These are phyloP conservation scores for Tubosaeta sp. DNA, from an alignment of 768 basidiomycete species.

Conservation along the genomic window DNA sequence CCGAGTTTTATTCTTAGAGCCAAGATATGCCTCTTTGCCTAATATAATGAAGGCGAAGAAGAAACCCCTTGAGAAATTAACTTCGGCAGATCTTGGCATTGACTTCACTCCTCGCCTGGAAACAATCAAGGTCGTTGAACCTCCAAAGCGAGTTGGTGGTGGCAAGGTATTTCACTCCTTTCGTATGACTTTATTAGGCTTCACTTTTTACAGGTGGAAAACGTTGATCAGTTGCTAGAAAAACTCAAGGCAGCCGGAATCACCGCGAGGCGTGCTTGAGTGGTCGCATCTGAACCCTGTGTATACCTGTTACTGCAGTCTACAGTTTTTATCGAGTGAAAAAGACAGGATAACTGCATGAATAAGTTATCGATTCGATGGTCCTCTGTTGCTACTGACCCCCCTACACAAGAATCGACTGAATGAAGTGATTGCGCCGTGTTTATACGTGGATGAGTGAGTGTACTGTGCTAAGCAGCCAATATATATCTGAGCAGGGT, in stretches of 20 bases:
- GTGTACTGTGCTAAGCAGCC: conserved; percentile 14
- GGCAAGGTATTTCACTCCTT: conserved; percentile 58
- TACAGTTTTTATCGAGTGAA: neutral
- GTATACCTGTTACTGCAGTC: conserved; percentile 3
- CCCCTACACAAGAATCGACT: conserved; percentile 14
- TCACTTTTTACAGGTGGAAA: conserved; percentile 50
- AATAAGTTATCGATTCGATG: conserved; percentile 19
- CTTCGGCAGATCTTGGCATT: conserved; percentile 72
- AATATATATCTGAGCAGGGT: conserved; percentile 26
- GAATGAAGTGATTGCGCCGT: conserved; percentile 8
- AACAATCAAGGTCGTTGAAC: conserved; percentile 84
- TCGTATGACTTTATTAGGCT: neutral
- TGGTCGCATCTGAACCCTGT: neutral
- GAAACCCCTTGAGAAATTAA: conserved; percentile 86
- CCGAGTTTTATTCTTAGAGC: conserved; percentile 50
- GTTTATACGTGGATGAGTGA: conserved; percentile 6
- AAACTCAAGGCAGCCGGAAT: conserved; percentile 87
- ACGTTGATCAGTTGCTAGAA: conserved; percentile 82
- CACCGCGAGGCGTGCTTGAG: conserved; percentile 26
- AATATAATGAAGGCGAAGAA: conserved; percentile 99
- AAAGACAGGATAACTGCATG: neutral
- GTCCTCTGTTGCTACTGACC: conserved; percentile 6
- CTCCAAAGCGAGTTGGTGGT: conserved; percentile 86
- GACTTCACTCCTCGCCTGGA: conserved; percentile 82
- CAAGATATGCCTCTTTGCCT: conserved; percentile 94